A percentile compares a stretch with the other conserved stretches of the same genome.
These are phyloP conservation scores for Metschnikowia kunwiensis DNA, from an alignment of 805 yeast genomes.

Conservation along the genomic window DNA sequence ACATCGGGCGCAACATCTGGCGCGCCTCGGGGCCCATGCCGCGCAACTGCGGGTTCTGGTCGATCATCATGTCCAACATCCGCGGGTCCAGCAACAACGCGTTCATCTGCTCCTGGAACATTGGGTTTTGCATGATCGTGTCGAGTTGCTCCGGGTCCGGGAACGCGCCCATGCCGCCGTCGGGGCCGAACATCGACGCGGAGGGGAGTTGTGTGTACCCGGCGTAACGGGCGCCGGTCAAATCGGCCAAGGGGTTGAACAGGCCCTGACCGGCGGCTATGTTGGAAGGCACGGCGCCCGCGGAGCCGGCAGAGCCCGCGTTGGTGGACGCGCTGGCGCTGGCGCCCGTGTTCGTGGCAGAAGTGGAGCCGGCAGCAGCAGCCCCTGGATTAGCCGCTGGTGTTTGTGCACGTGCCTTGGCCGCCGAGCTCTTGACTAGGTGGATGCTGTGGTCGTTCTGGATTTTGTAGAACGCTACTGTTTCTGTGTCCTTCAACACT, in stretches of 20 bases:
- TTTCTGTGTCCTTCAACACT: constrained; percentile 81
- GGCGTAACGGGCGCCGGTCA: constrained; percentile 95
- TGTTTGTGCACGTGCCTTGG: no score
- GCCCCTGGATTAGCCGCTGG: no score
- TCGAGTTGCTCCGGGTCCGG: constrained; percentile 76
- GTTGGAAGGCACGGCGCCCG: constrained; percentile 60
- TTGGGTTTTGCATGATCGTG: constrained; percentile 75
- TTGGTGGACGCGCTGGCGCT: constrained; percentile 17
- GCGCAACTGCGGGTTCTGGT: constrained; percentile 79
- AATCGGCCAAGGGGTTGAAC: constrained; percentile 84
- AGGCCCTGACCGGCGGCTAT: constrained; percentile 86
- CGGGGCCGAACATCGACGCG: constrained; percentile 88
- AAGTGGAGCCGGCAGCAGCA: constrained; percentile 21
- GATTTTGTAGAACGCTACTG: constrained; percentile 72
- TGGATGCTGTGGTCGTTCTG: constrained; percentile 86
- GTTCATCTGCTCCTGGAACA: constrained; percentile 77
- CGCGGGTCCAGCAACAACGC: constrained; percentile 83
- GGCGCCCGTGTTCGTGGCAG: constrained; percentile 13
- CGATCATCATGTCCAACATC: constrained; percentile 77
- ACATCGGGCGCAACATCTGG: constrained; percentile 77
- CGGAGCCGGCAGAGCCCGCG: constrained; percentile 4
- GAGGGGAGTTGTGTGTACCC: constrained; percentile 87
- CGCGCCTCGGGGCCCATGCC: constrained; percentile 88
- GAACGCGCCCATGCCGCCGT: constrained; percentile 77
- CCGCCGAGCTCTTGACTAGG: constrained; percentile 67